Evolutionary conservation across 2,329 filamentous ascomycete species (phyloP).

Genomic region (Colletotrichum higginsianum): DNA sequence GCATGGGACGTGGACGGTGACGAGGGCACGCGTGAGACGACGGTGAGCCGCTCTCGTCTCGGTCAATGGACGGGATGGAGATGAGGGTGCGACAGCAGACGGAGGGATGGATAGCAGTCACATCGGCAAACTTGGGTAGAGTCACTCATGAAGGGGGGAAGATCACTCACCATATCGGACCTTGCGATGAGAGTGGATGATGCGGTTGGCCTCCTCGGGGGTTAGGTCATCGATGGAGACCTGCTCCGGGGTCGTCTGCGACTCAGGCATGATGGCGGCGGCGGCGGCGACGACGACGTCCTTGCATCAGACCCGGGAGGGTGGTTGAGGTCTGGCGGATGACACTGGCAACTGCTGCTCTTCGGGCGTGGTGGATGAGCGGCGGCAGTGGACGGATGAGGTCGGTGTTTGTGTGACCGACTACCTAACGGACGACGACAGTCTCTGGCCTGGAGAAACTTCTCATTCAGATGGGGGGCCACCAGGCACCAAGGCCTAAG

Average conservation of each 20-base stretch:
- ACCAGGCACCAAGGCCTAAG: background rate
- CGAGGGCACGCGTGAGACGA: background rate
- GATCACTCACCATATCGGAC: slow-evolving; percentile 74
- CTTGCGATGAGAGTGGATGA: slow-evolving; percentile 79
- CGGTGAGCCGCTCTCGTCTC: background rate
- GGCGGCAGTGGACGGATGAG: background rate
- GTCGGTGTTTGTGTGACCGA: background rate
- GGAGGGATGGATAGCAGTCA: background rate
- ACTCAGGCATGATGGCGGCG: slow-evolving; percentile 58
- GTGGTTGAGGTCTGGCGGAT: background rate
- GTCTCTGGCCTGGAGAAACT: background rate
- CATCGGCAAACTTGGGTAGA: too few species aligned
- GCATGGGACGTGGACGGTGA: background rate
- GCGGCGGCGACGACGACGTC: background rate
- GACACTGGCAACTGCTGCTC: background rate
- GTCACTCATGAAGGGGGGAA: background rate
- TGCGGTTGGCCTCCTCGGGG: slow-evolving; percentile 76
- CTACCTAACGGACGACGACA: slow-evolving; percentile 25
- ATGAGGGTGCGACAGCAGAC: background rate
- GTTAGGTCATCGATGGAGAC: slow-evolving; percentile 70
- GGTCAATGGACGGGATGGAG: background rate
- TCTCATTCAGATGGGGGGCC: background rate
- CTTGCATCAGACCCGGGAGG: slow-evolving; percentile 31
- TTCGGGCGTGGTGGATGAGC: background rate
- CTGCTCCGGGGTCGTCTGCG: slow-evolving; percentile 60